Percentiles rank a stretch among this genome's conserved stretches.
These are phyloP conservation scores for Ustilago cynodontis DNA, from an alignment of 1,284 basidiomycete species.

Conservation along the genomic window DNA sequence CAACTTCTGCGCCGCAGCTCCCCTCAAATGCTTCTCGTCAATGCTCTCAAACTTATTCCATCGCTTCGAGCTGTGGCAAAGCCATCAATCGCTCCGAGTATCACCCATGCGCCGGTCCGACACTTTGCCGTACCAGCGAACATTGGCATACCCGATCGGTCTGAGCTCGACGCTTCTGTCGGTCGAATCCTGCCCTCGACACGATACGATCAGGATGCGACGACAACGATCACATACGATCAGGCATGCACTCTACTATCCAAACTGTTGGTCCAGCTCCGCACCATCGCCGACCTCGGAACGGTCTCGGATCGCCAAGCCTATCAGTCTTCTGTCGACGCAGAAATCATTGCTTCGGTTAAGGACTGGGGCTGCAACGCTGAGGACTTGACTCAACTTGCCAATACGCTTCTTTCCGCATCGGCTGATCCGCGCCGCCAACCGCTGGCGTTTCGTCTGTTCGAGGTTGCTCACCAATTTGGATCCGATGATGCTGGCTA, in stretches of 20 bases:
- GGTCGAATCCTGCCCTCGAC: constrained; percentile 28
- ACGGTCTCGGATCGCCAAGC: constrained; percentile 23
- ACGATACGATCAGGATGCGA: constrained; percentile 18
- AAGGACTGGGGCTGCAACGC: constrained; percentile 15
- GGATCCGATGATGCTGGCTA: constrained; percentile 58
- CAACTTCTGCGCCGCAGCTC: constrained; percentile 12
- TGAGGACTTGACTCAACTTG: constrained; percentile 31
- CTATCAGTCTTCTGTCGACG: constrained; percentile 35
- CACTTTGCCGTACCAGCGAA: constrained; percentile 23
- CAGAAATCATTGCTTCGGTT: constrained; percentile 18
- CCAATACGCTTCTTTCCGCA: constrained; percentile 27
- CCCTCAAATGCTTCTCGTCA: not conserved
- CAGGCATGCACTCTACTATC: constrained; percentile 30
- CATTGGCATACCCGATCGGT: constrained; percentile 18
- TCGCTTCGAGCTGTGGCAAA: not conserved
- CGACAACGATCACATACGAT: constrained; percentile 16
- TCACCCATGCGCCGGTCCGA: constrained; percentile 1
- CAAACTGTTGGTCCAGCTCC: constrained; percentile 46
- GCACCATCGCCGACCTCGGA: constrained; percentile 33
- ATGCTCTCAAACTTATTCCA: not conserved
- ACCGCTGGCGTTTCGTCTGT: constrained; percentile 47
- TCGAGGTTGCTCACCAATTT: constrained; percentile 39
- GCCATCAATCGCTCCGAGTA: not conserved
- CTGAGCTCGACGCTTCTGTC: constrained; percentile 31
- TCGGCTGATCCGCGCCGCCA: constrained; percentile 49